Percentiles rank a stretch among this genome's conserved stretches.
Conservation (phyloP, 352 stramenopile species). For the Phytophthora idaei region DNA sequence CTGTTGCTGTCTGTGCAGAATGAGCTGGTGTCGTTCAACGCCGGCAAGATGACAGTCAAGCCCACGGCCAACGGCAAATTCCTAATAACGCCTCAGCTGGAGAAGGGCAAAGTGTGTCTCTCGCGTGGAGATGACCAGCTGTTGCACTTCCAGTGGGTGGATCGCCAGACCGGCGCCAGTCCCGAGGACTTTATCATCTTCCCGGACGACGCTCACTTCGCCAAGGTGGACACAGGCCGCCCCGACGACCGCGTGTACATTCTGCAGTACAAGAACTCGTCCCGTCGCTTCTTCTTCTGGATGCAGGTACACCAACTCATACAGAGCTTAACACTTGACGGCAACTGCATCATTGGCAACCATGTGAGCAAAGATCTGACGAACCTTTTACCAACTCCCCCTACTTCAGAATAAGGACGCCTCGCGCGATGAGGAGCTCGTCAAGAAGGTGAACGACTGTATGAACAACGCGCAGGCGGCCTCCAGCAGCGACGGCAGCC, state of each 20-base stretch:
- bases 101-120: conserved; percentile 91
- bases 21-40: conserved; percentile 91
- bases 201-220: conserved; percentile 89
- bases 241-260: conserved; percentile 89
- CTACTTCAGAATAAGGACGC: conserved; percentile 80
- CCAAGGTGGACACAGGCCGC: conserved; percentile 88
- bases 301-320: conserved; percentile 78
- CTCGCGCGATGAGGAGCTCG: conserved; percentile 85
- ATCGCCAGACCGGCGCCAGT: conserved; percentile 83
- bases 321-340: not conserved
- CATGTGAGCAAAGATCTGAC: conserved; percentile 1
- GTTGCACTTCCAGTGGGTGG: conserved; percentile 94
- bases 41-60: conserved; percentile 88
- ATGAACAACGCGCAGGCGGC: conserved; percentile 86
- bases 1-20: conserved; percentile 43
- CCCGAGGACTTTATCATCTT: conserved; percentile 94
- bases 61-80: conserved; percentile 86
- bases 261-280: conserved; percentile 93
- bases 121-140: conserved; percentile 90
- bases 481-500: conserved; percentile 33
- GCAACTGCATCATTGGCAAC: not conserved
- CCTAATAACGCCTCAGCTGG: conserved; percentile 85
- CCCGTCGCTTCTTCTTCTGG: conserved; percentile 95
- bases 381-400: not conserved
- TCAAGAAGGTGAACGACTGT: conserved; percentile 89